phyloP scores from a whole-genome alignment of 768 basidiomycete genomes.

The Auricularia sp. region DNA sequence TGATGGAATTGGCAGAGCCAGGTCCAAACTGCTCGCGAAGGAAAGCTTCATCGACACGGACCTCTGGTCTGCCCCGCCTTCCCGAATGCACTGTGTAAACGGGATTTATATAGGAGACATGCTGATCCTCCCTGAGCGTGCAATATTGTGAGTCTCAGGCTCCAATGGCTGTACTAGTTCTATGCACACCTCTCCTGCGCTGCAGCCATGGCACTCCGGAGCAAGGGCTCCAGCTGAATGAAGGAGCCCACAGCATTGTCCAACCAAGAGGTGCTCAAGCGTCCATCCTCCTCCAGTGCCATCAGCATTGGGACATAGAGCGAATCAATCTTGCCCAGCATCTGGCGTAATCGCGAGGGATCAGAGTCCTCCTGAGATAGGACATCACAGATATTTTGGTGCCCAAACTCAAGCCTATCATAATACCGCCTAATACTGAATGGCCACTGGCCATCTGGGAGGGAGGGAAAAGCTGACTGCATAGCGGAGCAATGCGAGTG shows the following conservation, averaged over 20 bases:
- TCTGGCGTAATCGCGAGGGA: not conserved
- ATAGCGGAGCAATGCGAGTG: too few relatives aligned
- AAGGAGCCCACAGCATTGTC: not conserved
- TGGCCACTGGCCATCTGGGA: too few relatives aligned
- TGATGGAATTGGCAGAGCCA: not conserved
- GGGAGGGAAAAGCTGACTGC: too few relatives aligned
- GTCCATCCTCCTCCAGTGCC: not conserved
- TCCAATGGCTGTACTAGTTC: too few relatives aligned
- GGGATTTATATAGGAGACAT: too few relatives aligned
- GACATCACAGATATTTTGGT: too few relatives aligned
- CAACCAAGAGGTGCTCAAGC: not conserved
- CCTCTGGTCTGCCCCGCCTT: too few relatives aligned
- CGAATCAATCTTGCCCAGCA: not conserved
- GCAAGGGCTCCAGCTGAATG: not conserved
- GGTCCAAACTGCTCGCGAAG: not conserved
- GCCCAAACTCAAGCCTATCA: too few relatives aligned
- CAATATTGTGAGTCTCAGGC: too few relatives aligned
- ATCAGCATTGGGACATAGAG: not conserved
- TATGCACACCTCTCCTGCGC: not conserved
- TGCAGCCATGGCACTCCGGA: not conserved
- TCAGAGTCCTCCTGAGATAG: not conserved
- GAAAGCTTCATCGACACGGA: not conserved
- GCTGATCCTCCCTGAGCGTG: too few relatives aligned
- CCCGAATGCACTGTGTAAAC: too few relatives aligned
- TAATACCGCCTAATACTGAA: too few relatives aligned